Conservation (phyloP, 768 basidiomycete genomes). For the Chlorophyllum brunneum region DNA sequence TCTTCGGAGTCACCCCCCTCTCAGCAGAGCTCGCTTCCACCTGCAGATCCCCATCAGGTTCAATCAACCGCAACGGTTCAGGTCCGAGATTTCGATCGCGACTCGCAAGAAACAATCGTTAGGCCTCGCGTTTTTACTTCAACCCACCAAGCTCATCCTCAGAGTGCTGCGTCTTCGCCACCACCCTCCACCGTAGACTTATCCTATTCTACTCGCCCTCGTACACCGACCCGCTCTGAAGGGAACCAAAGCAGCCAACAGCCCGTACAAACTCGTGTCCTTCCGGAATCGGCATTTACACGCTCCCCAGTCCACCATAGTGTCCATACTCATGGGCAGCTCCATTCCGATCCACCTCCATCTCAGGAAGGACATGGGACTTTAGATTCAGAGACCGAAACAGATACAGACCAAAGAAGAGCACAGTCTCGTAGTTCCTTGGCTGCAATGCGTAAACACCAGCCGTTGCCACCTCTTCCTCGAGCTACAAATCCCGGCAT, state of each 20-base stretch:
- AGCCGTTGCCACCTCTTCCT: conserved; percentile 3
- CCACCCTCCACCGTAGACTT: background rate
- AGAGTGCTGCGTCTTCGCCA: background rate
- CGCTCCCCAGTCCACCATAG: too few species aligned
- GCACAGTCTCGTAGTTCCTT: background rate
- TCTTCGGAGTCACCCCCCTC: too few species aligned
- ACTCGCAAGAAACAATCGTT: background rate
- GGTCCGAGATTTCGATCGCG: background rate
- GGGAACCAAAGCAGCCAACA: too few species aligned
- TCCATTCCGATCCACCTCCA: background rate
- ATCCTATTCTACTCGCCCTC: too few species aligned
- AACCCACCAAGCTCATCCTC: background rate
- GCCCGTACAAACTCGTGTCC: too few species aligned
- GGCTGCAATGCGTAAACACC: background rate
- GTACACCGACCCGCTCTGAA: too few species aligned
- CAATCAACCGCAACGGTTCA: background rate
- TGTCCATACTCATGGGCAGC: too few species aligned
- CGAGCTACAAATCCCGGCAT: background rate
- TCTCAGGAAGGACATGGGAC: background rate
- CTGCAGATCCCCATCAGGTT: background rate
- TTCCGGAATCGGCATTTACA: too few species aligned
- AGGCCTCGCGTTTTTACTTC: background rate
- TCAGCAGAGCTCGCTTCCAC: background rate
- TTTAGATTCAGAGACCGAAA: background rate
- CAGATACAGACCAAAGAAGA: too few species aligned